Percentiles rank a stretch among this genome's conserved stretches.
Evolutionary conservation across 2,329 filamentous ascomycete species (phyloP).

Genomic region (Harringtonia aguacate): DNA sequence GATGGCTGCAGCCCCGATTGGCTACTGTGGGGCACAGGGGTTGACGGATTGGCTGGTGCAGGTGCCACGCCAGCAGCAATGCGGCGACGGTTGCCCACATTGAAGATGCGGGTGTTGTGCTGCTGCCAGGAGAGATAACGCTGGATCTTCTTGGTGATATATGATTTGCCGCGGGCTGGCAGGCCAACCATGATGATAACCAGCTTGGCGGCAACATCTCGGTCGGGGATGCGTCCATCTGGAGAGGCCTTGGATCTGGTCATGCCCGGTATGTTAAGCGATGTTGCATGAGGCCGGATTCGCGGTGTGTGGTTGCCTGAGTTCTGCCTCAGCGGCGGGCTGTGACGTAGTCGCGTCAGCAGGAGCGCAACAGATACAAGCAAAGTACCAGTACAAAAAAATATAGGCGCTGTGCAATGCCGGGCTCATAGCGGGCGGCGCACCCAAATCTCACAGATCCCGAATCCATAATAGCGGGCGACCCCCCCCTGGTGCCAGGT

Average conservation of each 20-base stretch:
- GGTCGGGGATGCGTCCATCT: slow-evolving; percentile 84
- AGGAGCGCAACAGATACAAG: not conserved
- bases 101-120: slow-evolving; percentile 93
- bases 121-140: slow-evolving; percentile 96
- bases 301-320: slow-evolving; percentile 70
- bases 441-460: too few species aligned
- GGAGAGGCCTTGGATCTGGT: slow-evolving; percentile 93
- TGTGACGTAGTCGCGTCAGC: slow-evolving; percentile 23
- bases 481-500: too few species aligned
- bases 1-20: not conserved
- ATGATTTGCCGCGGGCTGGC: slow-evolving; percentile 91
- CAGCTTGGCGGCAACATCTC: slow-evolving; percentile 91
- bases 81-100: slow-evolving; percentile 84
- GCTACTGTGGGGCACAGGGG: slow-evolving; percentile 13
- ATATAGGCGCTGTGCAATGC: slow-evolving; percentile 2
- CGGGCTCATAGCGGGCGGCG: too few species aligned
- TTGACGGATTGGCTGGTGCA: slow-evolving; percentile 13
- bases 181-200: slow-evolving; percentile 98
- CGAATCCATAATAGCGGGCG: too few species aligned
- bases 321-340: slow-evolving; percentile 58
- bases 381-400: not conserved
- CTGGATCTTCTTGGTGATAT: slow-evolving; percentile 96
- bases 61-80: slow-evolving; percentile 55
- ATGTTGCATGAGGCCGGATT: slow-evolving; percentile 75
- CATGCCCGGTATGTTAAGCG: slow-evolving; percentile 91